Base-by-base conservation (phyloP, 345 rosid genomes). In the Brassica nigra region DNA sequence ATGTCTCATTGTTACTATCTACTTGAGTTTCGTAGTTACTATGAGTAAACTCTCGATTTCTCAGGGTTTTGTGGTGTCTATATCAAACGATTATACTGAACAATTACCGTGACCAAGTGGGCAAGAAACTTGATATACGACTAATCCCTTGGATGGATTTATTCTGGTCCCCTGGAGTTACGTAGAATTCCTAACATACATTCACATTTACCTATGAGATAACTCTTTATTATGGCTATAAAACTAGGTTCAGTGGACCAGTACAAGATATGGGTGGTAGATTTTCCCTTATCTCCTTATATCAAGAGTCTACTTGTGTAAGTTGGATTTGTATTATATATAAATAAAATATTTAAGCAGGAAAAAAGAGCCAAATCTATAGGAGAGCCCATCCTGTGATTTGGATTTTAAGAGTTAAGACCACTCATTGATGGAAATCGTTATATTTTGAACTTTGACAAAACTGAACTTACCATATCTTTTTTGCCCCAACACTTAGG, bases 231-330 rank as follows among this genome's bases (percentile, higher is more conserved):
- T 79, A 58, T 66, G n/a, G 39, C 68, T 42, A 73, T 6, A 66
- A 73, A 79, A 73, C 64, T 78, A 78, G 77, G 76, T 71, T 65
- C 11, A 5, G 4, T 71, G 81, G 81, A 71, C 81, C 81, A 71
- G 66, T 71, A 63, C 59, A 78, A 64, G 33, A 2, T 2, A 65
- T 78, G 77, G 49, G 73, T 78, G 81, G 77, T 78, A 36, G 62
- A 12, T 39, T 54, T 37, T 23, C 58, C 36, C 68, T 71, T 78
- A 72, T 72, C 72, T 71, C 76, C 10, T 64, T 77, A 20, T 70
- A 70, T 70, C 71, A 63, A 71, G 66, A 70, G 76, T n/a, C 65
- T 70, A 63, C 76, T 77, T 70, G 71, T 63, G 65, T 62, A 70
- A 70, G 15, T 70, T 44, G 39, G 67, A 44, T 71, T 78, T 71